Evolutionary conservation across 805 yeast species (phyloP).

Genomic region (Starmerella geochares): DNA sequence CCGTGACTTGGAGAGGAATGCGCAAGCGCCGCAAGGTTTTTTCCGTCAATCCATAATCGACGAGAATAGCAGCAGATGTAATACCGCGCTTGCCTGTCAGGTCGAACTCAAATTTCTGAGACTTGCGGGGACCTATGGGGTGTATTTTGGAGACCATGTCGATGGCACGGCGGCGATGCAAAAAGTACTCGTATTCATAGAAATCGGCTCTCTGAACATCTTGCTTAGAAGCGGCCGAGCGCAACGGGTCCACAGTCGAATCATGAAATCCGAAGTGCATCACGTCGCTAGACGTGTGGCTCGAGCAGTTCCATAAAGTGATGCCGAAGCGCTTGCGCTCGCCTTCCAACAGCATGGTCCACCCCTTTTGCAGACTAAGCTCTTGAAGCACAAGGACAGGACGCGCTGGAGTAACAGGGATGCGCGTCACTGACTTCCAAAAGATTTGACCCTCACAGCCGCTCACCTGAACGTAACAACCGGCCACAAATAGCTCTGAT

Average conservation of each 20-base stretch:
- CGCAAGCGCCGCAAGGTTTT: constrained; percentile 47
- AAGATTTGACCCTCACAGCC: constrained; percentile 42
- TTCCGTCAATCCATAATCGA: constrained; percentile 43
- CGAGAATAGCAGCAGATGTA: constrained; percentile 49
- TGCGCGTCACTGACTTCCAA: constrained; percentile 24
- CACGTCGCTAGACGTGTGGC: constrained; percentile 42
- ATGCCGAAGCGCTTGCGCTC: constrained; percentile 47
- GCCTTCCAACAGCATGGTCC: constrained; percentile 73
- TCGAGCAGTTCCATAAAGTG: constrained; percentile 47
- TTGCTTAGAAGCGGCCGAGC: constrained; percentile 40
- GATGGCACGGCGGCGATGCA: constrained; percentile 34
- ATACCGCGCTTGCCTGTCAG: constrained; percentile 66
- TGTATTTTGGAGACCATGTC: constrained; percentile 14
- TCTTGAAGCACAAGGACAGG: constrained; percentile 50
- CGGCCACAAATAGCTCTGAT: constrained; percentile 43
- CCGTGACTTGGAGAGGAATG: constrained; percentile 61
- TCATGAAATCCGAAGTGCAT: constrained; percentile 58
- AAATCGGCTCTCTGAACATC: constrained; percentile 49
- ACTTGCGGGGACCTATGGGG: constrained; percentile 31
- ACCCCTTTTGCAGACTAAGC: constrained; percentile 48
- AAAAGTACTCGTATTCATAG: constrained; percentile 63
- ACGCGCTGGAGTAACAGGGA: constrained; percentile 38
- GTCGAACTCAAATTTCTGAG: constrained; percentile 44
- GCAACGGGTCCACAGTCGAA: constrained; percentile 58
- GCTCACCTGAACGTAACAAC: constrained; percentile 43